phyloP scores from a whole-genome alignment of 768 basidiomycete species.

The Suillus brevipes region DNA sequence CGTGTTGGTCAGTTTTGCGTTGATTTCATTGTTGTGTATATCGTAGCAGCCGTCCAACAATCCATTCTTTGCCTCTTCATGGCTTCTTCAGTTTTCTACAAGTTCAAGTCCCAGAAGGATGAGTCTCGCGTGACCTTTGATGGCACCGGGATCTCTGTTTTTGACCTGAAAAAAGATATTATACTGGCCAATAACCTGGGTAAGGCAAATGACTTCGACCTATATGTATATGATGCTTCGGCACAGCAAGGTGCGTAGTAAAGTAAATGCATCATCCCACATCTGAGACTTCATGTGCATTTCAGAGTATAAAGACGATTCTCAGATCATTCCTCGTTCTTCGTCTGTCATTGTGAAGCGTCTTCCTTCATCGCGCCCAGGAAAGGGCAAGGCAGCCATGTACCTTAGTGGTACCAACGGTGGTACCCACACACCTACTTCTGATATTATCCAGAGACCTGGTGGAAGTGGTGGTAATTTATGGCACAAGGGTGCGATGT shows the following conservation, averaged over 20 bases:
- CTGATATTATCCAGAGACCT: constrained; percentile 45
- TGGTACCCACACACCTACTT: constrained; percentile 42
- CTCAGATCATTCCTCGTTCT: constrained; percentile 88
- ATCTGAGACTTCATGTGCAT: constrained; percentile 4
- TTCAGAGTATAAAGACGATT: constrained; percentile 89
- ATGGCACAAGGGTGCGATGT: constrained; percentile 79
- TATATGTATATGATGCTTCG: constrained; percentile 79
- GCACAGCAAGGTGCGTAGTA: constrained; percentile 78
- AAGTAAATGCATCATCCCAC: not conserved
- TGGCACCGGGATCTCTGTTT: constrained; percentile 97
- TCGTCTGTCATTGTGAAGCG: constrained; percentile 94
- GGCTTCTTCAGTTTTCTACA: constrained; percentile 97
- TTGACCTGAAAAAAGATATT: constrained; percentile 98
- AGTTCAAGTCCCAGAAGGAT: constrained; percentile 92
- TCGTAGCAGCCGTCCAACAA: constrained; percentile 15
- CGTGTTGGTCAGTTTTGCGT: constrained; percentile 22
- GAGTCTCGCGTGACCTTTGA: constrained; percentile 97
- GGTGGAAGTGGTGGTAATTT: constrained; percentile 34
- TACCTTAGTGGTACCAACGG: constrained; percentile 59
- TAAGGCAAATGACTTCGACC: constrained; percentile 97
- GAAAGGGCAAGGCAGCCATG: constrained; percentile 79
- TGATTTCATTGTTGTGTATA: constrained; percentile 18
- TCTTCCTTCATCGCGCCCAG: constrained; percentile 76
- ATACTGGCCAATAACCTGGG: constrained; percentile 94
- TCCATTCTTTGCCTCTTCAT: constrained; percentile 36